Evolutionary conservation across 31 red algal species (phyloP), one percentile per base, ranked within the genome.

Genomic region (Odonthalia washingtoniensis): DNA sequence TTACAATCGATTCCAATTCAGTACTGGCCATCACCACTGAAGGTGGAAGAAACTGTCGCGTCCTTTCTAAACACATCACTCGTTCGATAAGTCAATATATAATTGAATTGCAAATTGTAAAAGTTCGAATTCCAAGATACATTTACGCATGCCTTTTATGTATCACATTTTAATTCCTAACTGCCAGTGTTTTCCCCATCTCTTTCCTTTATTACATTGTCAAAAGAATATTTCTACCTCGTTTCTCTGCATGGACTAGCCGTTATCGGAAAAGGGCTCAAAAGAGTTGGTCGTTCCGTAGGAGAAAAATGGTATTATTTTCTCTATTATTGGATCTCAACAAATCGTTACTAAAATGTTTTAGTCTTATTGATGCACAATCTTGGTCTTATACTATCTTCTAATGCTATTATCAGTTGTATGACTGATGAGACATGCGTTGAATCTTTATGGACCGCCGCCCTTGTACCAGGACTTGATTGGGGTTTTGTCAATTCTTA

Each of bases 241-340:
- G 17, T 76, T 3, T 80, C 70, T 34, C 28, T 80, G 31, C 67
- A 80, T 36, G 37, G 52, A 41, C 49, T 87, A 4, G 49, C 43
- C 44, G 74, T 74, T 30, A 61, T 86, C 38, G 32, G 64, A 44
- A 77, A 63, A 49, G 75, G 66, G 2, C 45, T 86, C 44, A 36
- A 77, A 4, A 70, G 75, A 5, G 39, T 73, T 70, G 74, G 57
- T 35, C 90, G 82, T 45, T 81, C 90, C 1, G 46, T 81, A 61
- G 21, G 82, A 74, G 77, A 92, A 70, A 92, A 85, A 40, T 62
- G 61, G 27, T 92, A 86, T 24, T 92, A 92, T 41, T 92, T 86
- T 49, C 64, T 92, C 21, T 81, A 92, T 52, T 92, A 92, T 49
- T 92, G 90, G 90, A 77, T 92, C 34, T 92, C 90, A 86, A 92